A percentile compares a stretch with the other conserved stretches of the same genome.
These are phyloP conservation scores for Bacidia gigantensis DNA, from an alignment of 495 filamentous ascomycete genomes.

Conservation along the genomic window DNA sequence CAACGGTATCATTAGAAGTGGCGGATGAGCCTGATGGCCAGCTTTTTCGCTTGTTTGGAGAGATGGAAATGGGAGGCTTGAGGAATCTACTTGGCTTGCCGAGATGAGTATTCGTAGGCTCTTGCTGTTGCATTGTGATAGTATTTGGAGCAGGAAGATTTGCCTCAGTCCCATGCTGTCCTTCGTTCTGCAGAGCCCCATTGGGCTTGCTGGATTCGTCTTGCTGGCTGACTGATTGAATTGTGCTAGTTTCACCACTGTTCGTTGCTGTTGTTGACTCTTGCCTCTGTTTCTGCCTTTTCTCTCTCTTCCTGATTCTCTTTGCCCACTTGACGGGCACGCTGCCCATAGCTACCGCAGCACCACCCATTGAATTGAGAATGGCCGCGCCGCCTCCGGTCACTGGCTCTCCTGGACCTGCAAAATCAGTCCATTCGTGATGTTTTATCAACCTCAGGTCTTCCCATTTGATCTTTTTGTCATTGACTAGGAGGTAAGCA, in stretches of 20 bases:
- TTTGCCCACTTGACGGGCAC: conserved; percentile 44
- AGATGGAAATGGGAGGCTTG: no score
- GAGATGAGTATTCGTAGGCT: background rate
- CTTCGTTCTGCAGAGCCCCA: conserved; percentile 1
- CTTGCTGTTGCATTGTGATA: background rate
- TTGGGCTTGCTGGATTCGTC: background rate
- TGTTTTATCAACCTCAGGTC: conserved; percentile 53
- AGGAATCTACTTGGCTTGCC: no score
- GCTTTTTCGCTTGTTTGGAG: no score
- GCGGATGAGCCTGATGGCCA: background rate
- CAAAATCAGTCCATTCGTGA: conserved; percentile 67
- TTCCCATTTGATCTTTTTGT: conserved; percentile 44
- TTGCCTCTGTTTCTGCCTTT: conserved; percentile 18
- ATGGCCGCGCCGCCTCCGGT: conserved; percentile 49
- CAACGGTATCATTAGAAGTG: background rate
- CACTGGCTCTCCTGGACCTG: conserved; percentile 61
- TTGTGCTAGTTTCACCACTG: conserved; percentile 19
- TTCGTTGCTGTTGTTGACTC: conserved; percentile 22
- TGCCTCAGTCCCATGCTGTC: conserved; percentile 12
- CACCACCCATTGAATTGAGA: conserved; percentile 35
- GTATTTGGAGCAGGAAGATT: conserved; percentile 9
- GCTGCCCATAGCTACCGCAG: conserved; percentile 42
- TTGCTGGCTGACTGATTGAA: background rate
- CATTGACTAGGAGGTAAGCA: conserved; percentile 46
- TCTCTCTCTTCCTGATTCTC: conserved; percentile 33